Base-by-base conservation (phyloP, 192 early-diverging fungal genomes). In the Obelidium mucronatum region DNA sequence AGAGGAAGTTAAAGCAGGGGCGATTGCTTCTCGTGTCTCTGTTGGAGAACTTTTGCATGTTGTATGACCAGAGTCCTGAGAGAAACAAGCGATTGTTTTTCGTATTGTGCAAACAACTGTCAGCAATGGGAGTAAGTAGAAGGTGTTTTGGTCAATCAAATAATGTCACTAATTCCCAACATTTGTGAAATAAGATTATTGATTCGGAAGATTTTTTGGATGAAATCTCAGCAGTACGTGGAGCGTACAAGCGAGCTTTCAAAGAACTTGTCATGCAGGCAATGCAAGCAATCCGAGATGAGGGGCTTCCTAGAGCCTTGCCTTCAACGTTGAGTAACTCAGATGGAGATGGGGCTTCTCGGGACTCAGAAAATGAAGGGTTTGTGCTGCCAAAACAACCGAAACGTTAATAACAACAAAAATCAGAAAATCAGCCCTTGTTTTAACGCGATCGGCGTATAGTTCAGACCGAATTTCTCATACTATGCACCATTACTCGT, bases 31-130 rank as follows among this genome's bases (percentile, higher is more conserved):
- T 98, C 19, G 96, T 97, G 0, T 91, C 94, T 26, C 80, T 98
- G 26, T 84, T 98, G 1, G 97, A 98, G 67, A 93, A 93, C 76
- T 98, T 96, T 84, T 95, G 94, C 76, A 80, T 88, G 37, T 80
- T 95, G 26, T 97, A 97, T 81, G 95, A 94, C 78, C 90, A 95
- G 58, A 88, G 89, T 42, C 93, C 94, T 1, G 89, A 96, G 77
- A 88, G 90, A 53, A 97, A 95, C 77, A 92, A 91, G 28, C 82
- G 88, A 42, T 82, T 97, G 22, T 98, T 98, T 70, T 94, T 92
- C 71, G 82, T 93, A 17, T 92, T 98, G 36, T 97, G 97, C 76
- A 90, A 92, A 56, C 96, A 93, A 5, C 83, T 98, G 15, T 90
- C 86, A 37, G 83, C 87, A 58, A 93, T 97, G 92, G 96, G 96